Base-by-base conservation (phyloP, 192 early-diverging fungal species). In the Umbelopsis ramanniana region DNA sequence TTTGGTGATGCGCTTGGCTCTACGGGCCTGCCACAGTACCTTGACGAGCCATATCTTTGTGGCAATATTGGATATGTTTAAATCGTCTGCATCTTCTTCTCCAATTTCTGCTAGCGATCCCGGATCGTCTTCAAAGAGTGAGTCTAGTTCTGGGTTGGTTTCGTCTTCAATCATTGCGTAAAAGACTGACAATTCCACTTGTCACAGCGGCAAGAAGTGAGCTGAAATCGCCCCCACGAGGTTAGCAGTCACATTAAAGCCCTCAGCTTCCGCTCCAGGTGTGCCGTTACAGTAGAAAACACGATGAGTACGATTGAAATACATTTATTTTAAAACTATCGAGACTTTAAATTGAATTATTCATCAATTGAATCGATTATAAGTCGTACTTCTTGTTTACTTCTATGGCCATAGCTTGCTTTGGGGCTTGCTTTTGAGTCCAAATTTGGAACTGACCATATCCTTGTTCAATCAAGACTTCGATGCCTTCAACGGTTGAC, bases 31-130 rank as follows among this genome's bases (percentile, higher is more conserved):
- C 40, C 40, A 43, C 11, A 19, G 52, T 81, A 85, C 87, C 77
- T 98, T 98, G 40, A 97, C 95, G 9, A 97, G 88, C 96, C 96
- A 97, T 19, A 94, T 90, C 77, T 95, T 93, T 53, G 84, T 91
- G 2, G 81, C 86, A 12, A 89, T 73, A 33, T 89, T 84, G 21
- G 87, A 78, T 72, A 93, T 76, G 63, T 89, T 83, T n/a, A 94
- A 74, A 43, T 89, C 87, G 19, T 93, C 93, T 11, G 78, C 88
- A 47, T 92, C 89, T 22, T 94, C 92, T 40, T 85, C 83, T 52
- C 84, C 82, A 24, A 81, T 72, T 46, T 84, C 85, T 23, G 81
- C 85, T 29, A 83, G 71, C 21, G 76, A 76, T 26, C 81, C 83
- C 46, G 74, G 79, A 63, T 76, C 83, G 9, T 87, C 85, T 26